phyloP scores from a whole-genome alignment of 2,329 filamentous ascomycete genomes.

The Aspergillus alliaceus region DNA sequence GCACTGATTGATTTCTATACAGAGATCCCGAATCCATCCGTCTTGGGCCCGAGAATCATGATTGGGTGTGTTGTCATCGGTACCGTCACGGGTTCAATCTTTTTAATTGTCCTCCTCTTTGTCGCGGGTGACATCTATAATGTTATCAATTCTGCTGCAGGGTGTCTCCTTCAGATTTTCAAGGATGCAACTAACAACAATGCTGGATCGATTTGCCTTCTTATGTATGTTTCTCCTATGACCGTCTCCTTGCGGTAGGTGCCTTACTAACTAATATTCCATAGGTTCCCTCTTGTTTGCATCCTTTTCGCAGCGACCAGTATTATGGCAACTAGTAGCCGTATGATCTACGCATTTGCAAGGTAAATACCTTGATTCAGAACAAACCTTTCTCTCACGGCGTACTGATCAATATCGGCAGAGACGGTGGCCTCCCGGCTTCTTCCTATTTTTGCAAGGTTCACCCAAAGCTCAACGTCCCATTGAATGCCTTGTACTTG shows the following conservation, averaged over 20 bases:
- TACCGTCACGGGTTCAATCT: conserved; percentile 62
- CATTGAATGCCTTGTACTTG: conserved; percentile 65
- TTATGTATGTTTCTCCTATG: conserved; percentile 49
- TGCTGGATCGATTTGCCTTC: conserved; percentile 61
- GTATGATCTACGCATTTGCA: conserved; percentile 37
- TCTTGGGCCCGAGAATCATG: conserved; percentile 66
- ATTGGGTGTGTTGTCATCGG: conserved; percentile 64
- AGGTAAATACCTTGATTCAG: conserved; percentile 18
- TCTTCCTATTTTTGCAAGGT: conserved; percentile 62
- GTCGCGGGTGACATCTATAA: conserved; percentile 58
- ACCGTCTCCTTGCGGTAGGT: neutral
- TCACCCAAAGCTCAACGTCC: conserved; percentile 61
- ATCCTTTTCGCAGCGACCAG: conserved; percentile 33
- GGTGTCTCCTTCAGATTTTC: conserved; percentile 63
- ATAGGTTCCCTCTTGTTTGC: conserved; percentile 31
- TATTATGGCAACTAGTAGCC: conserved; percentile 37
- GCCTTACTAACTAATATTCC: conserved; percentile 7
- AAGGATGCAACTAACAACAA: conserved; percentile 62
- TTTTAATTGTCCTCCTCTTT: conserved; percentile 64
- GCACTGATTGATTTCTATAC: conserved; percentile 7
- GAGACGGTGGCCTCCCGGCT: conserved; percentile 66
- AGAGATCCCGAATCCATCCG: conserved; percentile 46
- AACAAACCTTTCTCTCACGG: neutral
- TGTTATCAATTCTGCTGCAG: conserved; percentile 57
- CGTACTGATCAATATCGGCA: conserved; percentile 14